A percentile compares a stretch with the other conserved stretches of the same genome.
These are phyloP conservation scores for Fusarium hainanense DNA, from an alignment of 2,329 filamentous ascomycete genomes.

Conservation along the genomic window DNA sequence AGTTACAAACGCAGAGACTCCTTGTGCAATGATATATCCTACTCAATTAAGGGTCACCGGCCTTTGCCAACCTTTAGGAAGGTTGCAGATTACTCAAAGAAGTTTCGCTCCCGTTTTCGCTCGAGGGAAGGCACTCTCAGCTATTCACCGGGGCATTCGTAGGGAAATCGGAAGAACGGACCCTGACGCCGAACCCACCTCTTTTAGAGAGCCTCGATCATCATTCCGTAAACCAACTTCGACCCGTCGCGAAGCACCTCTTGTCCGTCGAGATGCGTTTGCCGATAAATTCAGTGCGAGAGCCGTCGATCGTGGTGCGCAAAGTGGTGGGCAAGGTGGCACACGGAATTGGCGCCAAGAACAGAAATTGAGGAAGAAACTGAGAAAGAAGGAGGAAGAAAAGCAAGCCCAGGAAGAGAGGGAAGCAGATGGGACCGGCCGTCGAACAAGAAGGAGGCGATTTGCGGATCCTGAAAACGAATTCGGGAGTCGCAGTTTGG, in stretches of 20 bases:
- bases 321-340: constrained; percentile 13
- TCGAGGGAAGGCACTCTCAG: constrained; percentile 63
- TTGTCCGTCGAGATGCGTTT: constrained; percentile 26
- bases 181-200: neutral
- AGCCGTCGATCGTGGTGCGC: constrained; percentile 38
- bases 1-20: constrained; percentile 11
- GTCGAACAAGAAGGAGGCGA: constrained; percentile 61
- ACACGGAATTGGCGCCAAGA: constrained; percentile 48
- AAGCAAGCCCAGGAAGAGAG: constrained; percentile 52
- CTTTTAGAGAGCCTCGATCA: neutral
- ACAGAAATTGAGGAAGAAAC: constrained; percentile 64
- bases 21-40: constrained; percentile 47
- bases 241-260: constrained; percentile 5
- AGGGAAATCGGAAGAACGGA: neutral
- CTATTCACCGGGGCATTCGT: constrained; percentile 72
- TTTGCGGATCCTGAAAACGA: constrained; percentile 62
- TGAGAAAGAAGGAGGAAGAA: constrained; percentile 56
- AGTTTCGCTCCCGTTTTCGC: constrained; percentile 32
- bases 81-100: constrained; percentile 4
- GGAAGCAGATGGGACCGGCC: constrained; percentile 50
- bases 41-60: constrained; percentile 38
- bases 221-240: neutral
- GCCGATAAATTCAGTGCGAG: constrained; percentile 42
- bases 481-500: constrained; percentile 67
- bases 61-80: constrained; percentile 34